phyloP scores from a whole-genome alignment of 352 stramenopile species.

The Globisporangium paroecandrum region DNA sequence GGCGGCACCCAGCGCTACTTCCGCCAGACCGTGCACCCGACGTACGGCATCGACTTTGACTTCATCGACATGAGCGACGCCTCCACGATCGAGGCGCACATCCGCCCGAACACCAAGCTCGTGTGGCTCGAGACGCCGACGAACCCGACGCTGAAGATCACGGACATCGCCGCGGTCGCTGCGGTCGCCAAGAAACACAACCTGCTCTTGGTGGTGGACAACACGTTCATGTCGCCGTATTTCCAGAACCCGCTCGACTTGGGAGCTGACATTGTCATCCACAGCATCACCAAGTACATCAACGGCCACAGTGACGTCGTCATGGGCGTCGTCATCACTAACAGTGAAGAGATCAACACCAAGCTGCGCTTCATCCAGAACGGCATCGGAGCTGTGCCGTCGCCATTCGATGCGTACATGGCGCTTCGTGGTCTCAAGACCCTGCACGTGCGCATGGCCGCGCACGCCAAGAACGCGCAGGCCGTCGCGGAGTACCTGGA shows the following conservation, averaged over 20 bases:
- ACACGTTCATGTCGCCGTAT: constrained; percentile 93
- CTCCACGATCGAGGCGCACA: constrained; percentile 67
- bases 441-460: constrained; percentile 91
- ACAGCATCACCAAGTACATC: constrained; percentile 97
- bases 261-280: constrained; percentile 90
- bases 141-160: constrained; percentile 95
- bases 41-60: constrained; percentile 91
- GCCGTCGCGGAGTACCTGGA: constrained; percentile 90
- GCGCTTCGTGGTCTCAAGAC: constrained; percentile 95
- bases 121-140: constrained; percentile 93
- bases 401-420: constrained; percentile 93
- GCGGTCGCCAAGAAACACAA: constrained; percentile 87
- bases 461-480: constrained; percentile 93
- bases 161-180: constrained; percentile 90
- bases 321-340: constrained; percentile 90
- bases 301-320: constrained; percentile 94
- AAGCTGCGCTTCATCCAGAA: constrained; percentile 94
- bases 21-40: constrained; percentile 86
- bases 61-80: constrained; percentile 93
- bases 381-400: constrained; percentile 90
- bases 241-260: constrained; percentile 91
- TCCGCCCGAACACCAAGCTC: constrained; percentile 91
- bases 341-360: constrained; percentile 90
- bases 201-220: constrained; percentile 91
- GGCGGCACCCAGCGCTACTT: constrained; percentile 94